A percentile compares a stretch with the other conserved stretches of the same genome.
These are phyloP conservation scores for Pholiota conissans DNA, from an alignment of 768 basidiomycete genomes.

Conservation along the genomic window DNA sequence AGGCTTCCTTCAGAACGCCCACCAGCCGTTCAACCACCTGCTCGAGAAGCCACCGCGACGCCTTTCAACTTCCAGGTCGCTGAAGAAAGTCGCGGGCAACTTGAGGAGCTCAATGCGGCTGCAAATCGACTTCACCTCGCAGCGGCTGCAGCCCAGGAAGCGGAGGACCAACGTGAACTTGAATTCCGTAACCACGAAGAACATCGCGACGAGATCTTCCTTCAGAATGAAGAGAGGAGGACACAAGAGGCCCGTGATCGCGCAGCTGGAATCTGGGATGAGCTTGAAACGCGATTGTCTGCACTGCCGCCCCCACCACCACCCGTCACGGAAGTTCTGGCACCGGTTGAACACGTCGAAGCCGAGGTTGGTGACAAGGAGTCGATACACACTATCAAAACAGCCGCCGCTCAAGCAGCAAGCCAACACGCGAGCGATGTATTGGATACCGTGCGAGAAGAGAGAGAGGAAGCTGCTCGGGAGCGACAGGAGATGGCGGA, in stretches of 20 bases:
- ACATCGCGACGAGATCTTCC: conserved; percentile 40
- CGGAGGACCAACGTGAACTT: conserved; percentile 63
- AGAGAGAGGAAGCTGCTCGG: conserved; percentile 57
- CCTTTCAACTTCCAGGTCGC: conserved; percentile 40
- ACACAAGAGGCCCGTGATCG: conserved; percentile 54
- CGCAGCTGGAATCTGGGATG: conserved; percentile 45
- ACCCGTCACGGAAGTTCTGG: conserved; percentile 12
- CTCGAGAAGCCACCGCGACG: conserved; percentile 33
- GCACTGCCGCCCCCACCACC: conserved; percentile 30
- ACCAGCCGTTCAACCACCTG: conserved; percentile 11
- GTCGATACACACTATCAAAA: conserved; percentile 37
- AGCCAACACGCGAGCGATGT: conserved; percentile 58
- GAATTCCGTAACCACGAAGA: conserved; percentile 69
- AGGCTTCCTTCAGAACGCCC: not conserved
- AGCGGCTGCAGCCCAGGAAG: conserved; percentile 50
- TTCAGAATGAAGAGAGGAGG: conserved; percentile 44
- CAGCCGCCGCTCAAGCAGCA: conserved; percentile 53
- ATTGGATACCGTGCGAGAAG: conserved; percentile 53
- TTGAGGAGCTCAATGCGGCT: conserved; percentile 57
- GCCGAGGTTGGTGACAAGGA: conserved; percentile 32
- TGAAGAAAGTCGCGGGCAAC: conserved; percentile 50
- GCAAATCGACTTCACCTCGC: conserved; percentile 50
- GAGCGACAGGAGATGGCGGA: conserved; percentile 54
- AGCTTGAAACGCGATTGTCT: conserved; percentile 38
- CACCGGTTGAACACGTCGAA: conserved; percentile 19